phyloP scores from a whole-genome alignment of 2,329 filamentous ascomycete genomes.

The Sporothrix variecibatus region DNA sequence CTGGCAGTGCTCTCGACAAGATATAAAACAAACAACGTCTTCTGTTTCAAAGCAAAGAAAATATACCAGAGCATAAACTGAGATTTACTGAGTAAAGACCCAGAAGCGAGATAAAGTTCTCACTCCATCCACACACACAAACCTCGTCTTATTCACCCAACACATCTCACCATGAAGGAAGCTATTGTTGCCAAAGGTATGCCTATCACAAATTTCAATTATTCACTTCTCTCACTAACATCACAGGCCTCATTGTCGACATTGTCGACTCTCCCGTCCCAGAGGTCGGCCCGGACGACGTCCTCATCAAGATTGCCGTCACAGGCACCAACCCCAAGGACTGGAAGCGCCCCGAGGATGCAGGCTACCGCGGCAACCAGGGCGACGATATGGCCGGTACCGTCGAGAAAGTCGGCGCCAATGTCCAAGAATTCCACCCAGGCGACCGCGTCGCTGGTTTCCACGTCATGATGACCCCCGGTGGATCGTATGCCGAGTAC shows the following conservation, averaged over 20 bases:
- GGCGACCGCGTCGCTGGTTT: slow-evolving; percentile 61
- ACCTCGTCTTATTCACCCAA: background rate
- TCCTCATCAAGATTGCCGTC: slow-evolving; percentile 33
- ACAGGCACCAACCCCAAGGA: slow-evolving; percentile 53
- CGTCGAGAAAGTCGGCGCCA: slow-evolving; percentile 55
- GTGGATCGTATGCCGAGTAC: slow-evolving; percentile 47
- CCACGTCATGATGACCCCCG: slow-evolving; percentile 43
- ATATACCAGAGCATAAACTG: too few relatives aligned
- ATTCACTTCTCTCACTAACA: background rate
- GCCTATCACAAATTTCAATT: background rate
- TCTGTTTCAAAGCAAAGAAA: background rate
- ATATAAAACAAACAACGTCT: background rate
- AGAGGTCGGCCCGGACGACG: slow-evolving; percentile 37
- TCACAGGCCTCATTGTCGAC: slow-evolving; percentile 38
- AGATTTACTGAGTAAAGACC: too few relatives aligned
- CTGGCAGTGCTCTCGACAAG: background rate
- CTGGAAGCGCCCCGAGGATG: slow-evolving; percentile 42
- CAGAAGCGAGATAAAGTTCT: background rate
- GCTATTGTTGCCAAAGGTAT: slow-evolving; percentile 26
- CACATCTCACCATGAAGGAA: slow-evolving; percentile 26
- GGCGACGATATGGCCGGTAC: slow-evolving; percentile 59
- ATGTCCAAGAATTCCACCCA: slow-evolving; percentile 58
- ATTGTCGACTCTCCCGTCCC: slow-evolving; percentile 46
- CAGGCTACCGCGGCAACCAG: slow-evolving; percentile 40
- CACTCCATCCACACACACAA: background rate